Evolutionary conservation across 2,329 filamentous ascomycete species (phyloP), one percentile per base, ranked within the genome.

Genomic region (Hymenoscyphus occultus): DNA sequence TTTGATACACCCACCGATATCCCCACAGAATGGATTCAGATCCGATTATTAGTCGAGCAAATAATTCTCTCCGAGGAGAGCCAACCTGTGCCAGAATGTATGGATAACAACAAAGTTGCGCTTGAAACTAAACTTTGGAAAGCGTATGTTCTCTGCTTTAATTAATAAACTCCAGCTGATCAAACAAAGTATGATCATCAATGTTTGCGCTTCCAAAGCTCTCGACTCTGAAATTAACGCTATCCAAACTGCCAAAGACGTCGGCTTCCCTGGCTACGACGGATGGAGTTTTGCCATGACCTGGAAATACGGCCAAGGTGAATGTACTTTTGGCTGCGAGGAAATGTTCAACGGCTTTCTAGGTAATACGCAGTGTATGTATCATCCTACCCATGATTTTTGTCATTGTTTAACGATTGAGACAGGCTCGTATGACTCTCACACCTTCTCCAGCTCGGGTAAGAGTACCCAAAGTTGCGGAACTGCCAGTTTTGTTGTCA

Each of bases 401-500:
- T 28, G 28, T 2, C 28, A 28, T 28, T 28, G 2, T 28, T 28
- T 56, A 13, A 56, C 51, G 51, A 9, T 56, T n/a, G 5, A 12
- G 5, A 5, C n/a, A 56, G 51, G 51, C 51, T 56, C 14, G 14
- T 56, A 22, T 56, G 16, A 56, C 22, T 56, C 51, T 10, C 51
- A 56, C 22, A 56, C 51, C 51, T 56, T 56, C 51, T 56, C 51
- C 28, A 19, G 51, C 16, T 56, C 51, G 3, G 51, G 51, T 31
- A 56, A 56, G n/a, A 56, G 10, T 56, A 56, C 51, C 6, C 14
- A 56, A 56, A n/a, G 51, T n/a, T 56, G 51, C n/a, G 51, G 51
- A 56, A 56, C 51, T 56, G 51, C 51, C 28, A 56, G 51, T n/a
- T 56, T 56, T 56, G 28, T 22, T 56, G 16, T 56, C 51, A 56